Percentiles rank a stretch among this genome's conserved stretches.
These are phyloP conservation scores for Imleria badia DNA, from an alignment of 768 basidiomycete genomes.

Conservation along the genomic window DNA sequence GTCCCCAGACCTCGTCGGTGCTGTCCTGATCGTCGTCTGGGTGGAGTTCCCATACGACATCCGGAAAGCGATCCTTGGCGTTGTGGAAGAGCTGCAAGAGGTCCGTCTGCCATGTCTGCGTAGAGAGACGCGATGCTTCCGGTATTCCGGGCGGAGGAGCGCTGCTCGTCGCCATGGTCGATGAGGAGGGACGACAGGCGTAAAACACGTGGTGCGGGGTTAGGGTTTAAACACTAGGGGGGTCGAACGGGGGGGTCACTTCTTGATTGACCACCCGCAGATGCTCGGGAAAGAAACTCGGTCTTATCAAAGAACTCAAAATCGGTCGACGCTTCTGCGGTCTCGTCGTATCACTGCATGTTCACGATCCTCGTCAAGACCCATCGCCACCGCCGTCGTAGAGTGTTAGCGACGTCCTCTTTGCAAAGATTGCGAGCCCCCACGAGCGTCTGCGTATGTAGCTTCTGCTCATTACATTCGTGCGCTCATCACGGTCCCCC, in stretches of 20 bases:
- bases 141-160: constrained; percentile 31
- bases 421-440: constrained; percentile 88
- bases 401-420: constrained; percentile 98
- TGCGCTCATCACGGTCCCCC: constrained; percentile 42
- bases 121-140: constrained; percentile 68
- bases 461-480: background rate
- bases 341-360: constrained; percentile 70
- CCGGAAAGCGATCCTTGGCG: constrained; percentile 92
- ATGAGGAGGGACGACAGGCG: constrained; percentile 17
- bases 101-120: constrained; percentile 76
- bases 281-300: constrained; percentile 87
- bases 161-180: constrained; percentile 28
- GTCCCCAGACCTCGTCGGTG: constrained; percentile 76
- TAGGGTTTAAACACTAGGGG: constrained; percentile 21
- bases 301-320: constrained; percentile 78
- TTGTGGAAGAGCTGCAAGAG: constrained; percentile 72
- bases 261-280: too few relatives aligned
- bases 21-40: constrained; percentile 51
- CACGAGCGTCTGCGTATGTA: constrained; percentile 84
- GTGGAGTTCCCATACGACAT: constrained; percentile 90
- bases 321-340: constrained; percentile 89
- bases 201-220: constrained; percentile 32
- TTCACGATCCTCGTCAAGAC: constrained; percentile 46
- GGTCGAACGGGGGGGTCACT: too few relatives aligned
- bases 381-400: constrained; percentile 95